Percentiles rank a stretch among this genome's conserved stretches.
phyloP scores from a whole-genome alignment of 495 filamentous ascomycete genomes.

The Bathelium albidoporum region DNA sequence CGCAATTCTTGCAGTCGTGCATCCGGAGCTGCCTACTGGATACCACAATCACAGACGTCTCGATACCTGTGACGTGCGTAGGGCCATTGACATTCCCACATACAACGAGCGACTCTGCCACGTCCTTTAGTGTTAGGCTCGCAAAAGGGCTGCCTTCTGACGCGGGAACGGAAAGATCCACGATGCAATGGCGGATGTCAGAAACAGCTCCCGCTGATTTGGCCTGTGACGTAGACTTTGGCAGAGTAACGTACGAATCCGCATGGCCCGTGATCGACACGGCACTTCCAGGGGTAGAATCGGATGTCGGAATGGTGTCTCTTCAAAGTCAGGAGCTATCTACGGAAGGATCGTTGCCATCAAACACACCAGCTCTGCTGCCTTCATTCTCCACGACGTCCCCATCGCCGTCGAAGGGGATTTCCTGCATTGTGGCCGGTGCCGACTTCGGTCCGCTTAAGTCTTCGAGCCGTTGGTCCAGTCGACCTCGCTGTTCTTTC shows the following conservation, averaged over 20 bases:
- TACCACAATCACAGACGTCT: conserved; percentile 63
- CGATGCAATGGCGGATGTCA: conserved; percentile 58
- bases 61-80: conserved; percentile 67
- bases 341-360: background rate
- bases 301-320: conserved; percentile 40
- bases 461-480: background rate
- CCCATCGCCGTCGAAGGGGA: background rate
- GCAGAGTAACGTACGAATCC: conserved; percentile 61
- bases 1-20: conserved; percentile 69
- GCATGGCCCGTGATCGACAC: conserved; percentile 55
- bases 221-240: conserved; percentile 52
- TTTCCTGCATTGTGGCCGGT: background rate
- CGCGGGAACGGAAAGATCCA: conserved; percentile 62
- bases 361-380: background rate
- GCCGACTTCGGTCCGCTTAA: background rate
- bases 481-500: conserved; percentile 1
- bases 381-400: background rate
- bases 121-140: conserved; percentile 58
- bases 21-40: conserved; percentile 77
- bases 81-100: conserved; percentile 70
- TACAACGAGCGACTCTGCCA: conserved; percentile 58
- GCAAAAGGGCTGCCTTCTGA: conserved; percentile 54
- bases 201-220: conserved; percentile 64
- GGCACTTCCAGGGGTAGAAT: conserved; percentile 47
- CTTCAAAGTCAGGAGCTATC: background rate